Percentiles rank a stretch among this genome's conserved stretches.
phyloP scores from a whole-genome alignment of 352 stramenopile genomes.

The Globisporangium mamillatum region DNA sequence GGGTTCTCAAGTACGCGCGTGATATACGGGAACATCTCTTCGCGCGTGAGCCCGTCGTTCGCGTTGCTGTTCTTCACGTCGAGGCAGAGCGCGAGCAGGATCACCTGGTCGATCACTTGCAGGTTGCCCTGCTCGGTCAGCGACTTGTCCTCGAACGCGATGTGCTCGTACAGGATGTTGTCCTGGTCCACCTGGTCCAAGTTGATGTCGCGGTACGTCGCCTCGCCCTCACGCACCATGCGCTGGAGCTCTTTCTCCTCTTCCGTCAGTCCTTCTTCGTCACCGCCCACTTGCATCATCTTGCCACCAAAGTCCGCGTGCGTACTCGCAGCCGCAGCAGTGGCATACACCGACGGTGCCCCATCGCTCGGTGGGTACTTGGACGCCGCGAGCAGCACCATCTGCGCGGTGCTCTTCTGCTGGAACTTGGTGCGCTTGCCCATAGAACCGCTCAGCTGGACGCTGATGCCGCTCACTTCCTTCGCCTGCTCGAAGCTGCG shows the following conservation, averaged over 20 bases:
- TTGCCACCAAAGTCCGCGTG: conserved; percentile 70
- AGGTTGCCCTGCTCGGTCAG: conserved; percentile 70
- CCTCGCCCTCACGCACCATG: conserved; percentile 65
- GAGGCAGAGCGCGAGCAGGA: conserved; percentile 93
- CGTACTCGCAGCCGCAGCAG: conserved; percentile 50
- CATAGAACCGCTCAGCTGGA: conserved; percentile 90
- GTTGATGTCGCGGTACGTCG: conserved; percentile 73
- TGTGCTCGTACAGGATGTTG: conserved; percentile 90
- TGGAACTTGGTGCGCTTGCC: conserved; percentile 96
- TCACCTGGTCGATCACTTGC: conserved; percentile 82
- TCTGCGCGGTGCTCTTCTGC: conserved; percentile 88
- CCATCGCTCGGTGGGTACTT: conserved; percentile 45
- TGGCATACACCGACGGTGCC: conserved; percentile 50
- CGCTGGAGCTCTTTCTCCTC: conserved; percentile 55
- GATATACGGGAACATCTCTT: conserved; percentile 96
- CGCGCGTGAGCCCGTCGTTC: conserved; percentile 91
- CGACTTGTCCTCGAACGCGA: conserved; percentile 81
- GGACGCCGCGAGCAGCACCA: conserved; percentile 72
- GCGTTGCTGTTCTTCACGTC: conserved; percentile 97
- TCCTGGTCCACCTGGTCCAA: conserved; percentile 89
- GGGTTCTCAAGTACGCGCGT: conserved; percentile 91
- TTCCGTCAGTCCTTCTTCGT: conserved; percentile 37
- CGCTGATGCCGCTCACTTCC: conserved; percentile 73
- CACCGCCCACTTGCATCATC: conserved; percentile 20
- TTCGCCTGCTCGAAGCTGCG: conserved; percentile 86